phyloP scores from a whole-genome alignment of 73 alveolate species.

The Effrenium voratum region DNA sequence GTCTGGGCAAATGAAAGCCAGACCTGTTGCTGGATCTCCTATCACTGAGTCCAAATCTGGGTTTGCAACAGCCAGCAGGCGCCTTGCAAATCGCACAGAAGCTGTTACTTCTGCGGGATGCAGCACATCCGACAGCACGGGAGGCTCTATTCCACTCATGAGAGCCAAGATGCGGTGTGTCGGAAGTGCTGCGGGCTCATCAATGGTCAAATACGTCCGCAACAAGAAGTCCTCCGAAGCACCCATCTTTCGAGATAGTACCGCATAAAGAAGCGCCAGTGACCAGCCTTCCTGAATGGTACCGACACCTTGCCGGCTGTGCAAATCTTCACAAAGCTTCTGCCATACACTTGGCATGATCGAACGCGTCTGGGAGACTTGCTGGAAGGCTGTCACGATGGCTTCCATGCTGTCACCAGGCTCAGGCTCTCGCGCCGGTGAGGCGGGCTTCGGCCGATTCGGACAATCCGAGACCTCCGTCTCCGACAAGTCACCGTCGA shows the following conservation, averaged over 20 bases:
- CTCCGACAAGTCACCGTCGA: too few species aligned
- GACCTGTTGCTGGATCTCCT: conserved; percentile 35
- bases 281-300: conserved; percentile 19
- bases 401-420: too few species aligned
- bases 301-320: background rate
- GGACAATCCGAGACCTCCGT: too few species aligned
- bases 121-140: conserved; percentile 1
- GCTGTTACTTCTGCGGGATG: background rate
- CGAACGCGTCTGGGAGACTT: too few species aligned
- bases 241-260: conserved; percentile 26
- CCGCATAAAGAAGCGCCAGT: conserved; percentile 20
- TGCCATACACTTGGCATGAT: too few species aligned
- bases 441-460: too few species aligned
- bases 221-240: conserved; percentile 41
- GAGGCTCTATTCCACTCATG: conserved; percentile 51
- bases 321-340: background rate
- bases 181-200: conserved; percentile 68
- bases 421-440: too few species aligned
- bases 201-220: conserved; percentile 6
- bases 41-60: conserved; percentile 50
- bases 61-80: conserved; percentile 60
- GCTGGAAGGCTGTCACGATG: too few species aligned
- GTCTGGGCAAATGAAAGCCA: conserved; percentile 74
- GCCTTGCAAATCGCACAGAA: conserved; percentile 26
- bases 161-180: conserved; percentile 39